A percentile compares a stretch with the other conserved stretches of the same genome.
Evolutionary conservation across 2,329 filamentous ascomycete genomes (phyloP).

Genomic region (Scolecobasidium constrictum): DNA sequence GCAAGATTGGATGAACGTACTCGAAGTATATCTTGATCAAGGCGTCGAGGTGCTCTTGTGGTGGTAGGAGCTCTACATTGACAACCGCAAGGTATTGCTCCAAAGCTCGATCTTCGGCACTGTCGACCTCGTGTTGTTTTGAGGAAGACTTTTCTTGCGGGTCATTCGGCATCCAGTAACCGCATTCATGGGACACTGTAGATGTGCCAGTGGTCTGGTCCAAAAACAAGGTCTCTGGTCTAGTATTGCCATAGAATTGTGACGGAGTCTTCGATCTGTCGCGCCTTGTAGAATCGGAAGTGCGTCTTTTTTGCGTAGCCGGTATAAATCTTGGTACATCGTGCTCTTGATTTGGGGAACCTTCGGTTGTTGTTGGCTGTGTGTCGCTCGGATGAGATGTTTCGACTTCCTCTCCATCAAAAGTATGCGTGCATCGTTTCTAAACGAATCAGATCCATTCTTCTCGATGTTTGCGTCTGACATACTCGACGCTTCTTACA

Average conservation of each 20-base stretch:
- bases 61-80: slow-evolving; percentile 23
- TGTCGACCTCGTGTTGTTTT: slow-evolving; percentile 20
- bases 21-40: slow-evolving; percentile 35
- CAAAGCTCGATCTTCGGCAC: slow-evolving; percentile 22
- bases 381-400: not conserved
- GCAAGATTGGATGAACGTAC: slow-evolving; percentile 35
- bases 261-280: slow-evolving; percentile 18
- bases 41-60: slow-evolving; percentile 22
- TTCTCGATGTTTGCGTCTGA: too few species aligned
- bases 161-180: slow-evolving; percentile 20
- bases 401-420: slow-evolving; percentile 17
- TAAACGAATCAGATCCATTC: too few species aligned
- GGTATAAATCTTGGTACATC: not conserved
- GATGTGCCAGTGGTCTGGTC: slow-evolving; percentile 22
- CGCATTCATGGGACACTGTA: slow-evolving; percentile 19
- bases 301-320: slow-evolving; percentile 17
- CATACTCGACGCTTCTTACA: slow-evolving; percentile 33
- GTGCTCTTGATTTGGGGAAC: not conserved
- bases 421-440: slow-evolving; percentile 32
- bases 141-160: slow-evolving; percentile 18
- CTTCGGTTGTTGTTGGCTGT: not conserved
- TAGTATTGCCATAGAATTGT: slow-evolving; percentile 35
- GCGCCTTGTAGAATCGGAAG: slow-evolving; percentile 19
- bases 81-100: slow-evolving; percentile 26
- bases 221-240: slow-evolving; percentile 35